Evolutionary conservation across 768 basidiomycete species (phyloP).

Genomic region (Pleurotus pulmonarius): DNA sequence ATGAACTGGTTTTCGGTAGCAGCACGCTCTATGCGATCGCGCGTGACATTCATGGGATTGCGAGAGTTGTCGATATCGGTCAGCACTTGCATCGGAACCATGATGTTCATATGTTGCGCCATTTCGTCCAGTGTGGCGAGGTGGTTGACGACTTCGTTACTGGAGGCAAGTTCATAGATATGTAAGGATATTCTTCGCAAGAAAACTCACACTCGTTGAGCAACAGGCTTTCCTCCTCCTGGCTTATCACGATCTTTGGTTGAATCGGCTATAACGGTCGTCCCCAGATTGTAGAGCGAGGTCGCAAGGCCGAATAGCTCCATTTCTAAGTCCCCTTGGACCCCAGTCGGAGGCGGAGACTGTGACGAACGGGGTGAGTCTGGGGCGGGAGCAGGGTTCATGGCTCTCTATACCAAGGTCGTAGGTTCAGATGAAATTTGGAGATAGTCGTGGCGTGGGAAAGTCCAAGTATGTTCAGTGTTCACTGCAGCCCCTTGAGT

Average conservation of each 20-base stretch:
- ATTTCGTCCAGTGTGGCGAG: constrained; percentile 65
- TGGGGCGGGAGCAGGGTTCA: constrained; percentile 30
- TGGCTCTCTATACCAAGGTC: too few species aligned
- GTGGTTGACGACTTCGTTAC: constrained; percentile 73
- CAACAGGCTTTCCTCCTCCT: constrained; percentile 71
- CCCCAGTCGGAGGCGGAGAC: constrained; percentile 65
- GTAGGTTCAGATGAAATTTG: too few species aligned
- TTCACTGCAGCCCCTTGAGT: too few species aligned
- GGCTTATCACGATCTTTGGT: constrained; percentile 76
- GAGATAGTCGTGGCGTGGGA: too few species aligned
- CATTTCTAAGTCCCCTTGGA: constrained; percentile 71
- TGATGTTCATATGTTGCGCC: constrained; percentile 55
- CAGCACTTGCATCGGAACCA: constrained; percentile 73
- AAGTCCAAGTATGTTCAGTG: too few species aligned
- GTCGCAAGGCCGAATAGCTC: constrained; percentile 76
- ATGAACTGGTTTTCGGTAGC: constrained; percentile 91
- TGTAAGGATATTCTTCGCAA: neutral
- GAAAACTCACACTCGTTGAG: constrained; percentile 60
- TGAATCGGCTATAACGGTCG: constrained; percentile 79
- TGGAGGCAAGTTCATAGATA: constrained; percentile 19
- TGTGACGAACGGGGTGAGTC: constrained; percentile 74
- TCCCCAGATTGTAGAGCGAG: constrained; percentile 76
- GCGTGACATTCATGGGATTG: constrained; percentile 80
- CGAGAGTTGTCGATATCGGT: constrained; percentile 76
- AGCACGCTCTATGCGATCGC: constrained; percentile 75